Base-by-base conservation (phyloP, 805 yeast species). In the Candida yuanshanica region DNA sequence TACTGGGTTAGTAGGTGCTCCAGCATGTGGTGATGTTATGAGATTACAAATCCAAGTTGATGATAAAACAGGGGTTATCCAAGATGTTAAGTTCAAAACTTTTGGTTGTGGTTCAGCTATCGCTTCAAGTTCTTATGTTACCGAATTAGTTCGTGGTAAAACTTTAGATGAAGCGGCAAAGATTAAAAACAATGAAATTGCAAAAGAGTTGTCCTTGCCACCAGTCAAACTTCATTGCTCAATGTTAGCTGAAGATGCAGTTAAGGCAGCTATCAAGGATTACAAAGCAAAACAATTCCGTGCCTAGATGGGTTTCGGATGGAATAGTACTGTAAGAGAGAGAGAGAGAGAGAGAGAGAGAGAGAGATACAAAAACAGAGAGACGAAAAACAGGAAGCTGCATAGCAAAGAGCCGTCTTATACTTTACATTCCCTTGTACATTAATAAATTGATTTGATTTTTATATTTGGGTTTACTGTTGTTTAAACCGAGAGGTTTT, bases 1-100 rank as follows among this genome's bases (percentile, higher is more conserved):
- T 34, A 93, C 98, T 1, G 99, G 99, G 1, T 74, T 93, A 35
- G 99, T 93, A 13, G 99, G 99, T 43, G 98, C 99, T 0, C 98
- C 99, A 41, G 99, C 99, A 0, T 93, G 99, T 69, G 99, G 99
- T 42, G 99, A 93, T 69, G 99, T 93, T 35, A 93, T 93, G 96
- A 83, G 95, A 68, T 74, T 93, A 50, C 98, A 93, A 64, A 93
- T 93, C 58, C 79, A 90, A 62, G 99, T 93, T 9, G 82, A 83
- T 50, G 97, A 90, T 56, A 81, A 75, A 43, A 79, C 95, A 20
- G 99, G 99, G 1, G 73, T 86, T 40, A 93, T 93, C 53, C 80
- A 86, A 63, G 96, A 93, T 62, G 99, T 91, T 48, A 91, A 89
- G 65, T 93, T 93, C 69, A 93, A 93, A 76, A 93, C 99, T 4